Evolutionary conservation across 169 alveolate genomes (phyloP), one percentile per base, ranked within the genome.

Genomic region (Cryptosporidium tyzzeri): DNA sequence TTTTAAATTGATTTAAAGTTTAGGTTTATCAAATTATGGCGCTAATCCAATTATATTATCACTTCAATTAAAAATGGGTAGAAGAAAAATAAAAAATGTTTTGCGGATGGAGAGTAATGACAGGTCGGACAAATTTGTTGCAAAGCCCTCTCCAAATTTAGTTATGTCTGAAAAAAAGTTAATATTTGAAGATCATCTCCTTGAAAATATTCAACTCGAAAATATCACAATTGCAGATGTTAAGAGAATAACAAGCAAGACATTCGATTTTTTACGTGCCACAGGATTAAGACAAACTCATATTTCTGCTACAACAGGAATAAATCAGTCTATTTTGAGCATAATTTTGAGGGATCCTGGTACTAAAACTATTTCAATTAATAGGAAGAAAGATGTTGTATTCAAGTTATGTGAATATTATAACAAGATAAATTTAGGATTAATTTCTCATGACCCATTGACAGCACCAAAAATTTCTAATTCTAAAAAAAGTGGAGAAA

Each of bases 261-360:
- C 89, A 9, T 44, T 80, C 29, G 89, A 80, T 62, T 80, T 80
- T 31, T 53, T 80, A 50, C 89, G 75, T 62, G 39, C 50, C 0
- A 80, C 89, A 9, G 89, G 89, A 12, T 33, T 80, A 44, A 61
- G 75, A 23, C 89, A 80, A 35, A 80, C 89, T n/a, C 89, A 80
- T 18, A 80, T 80, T 21, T 80, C 80, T 44, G 89, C 89, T 12
- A 48, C 68, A 21, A 45, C 89, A n/a, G 89, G 89, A 23, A 80
- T 80, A 44, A 80, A 80, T 80, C 89, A 80, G 33, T 59, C 89
- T 39, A 62, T 80, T 18, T 37, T 80, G 23, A 62, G 80, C 12
- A 80, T 80, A n/a, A 41, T 80, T 16, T 70, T 80, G 14, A 55
- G 75, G 45, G 75, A 65, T 65, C 89, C 89, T 37, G 21, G 51